phyloP scores from a whole-genome alignment of 257 asterid species.

The Nicotiana attenuata region DNA sequence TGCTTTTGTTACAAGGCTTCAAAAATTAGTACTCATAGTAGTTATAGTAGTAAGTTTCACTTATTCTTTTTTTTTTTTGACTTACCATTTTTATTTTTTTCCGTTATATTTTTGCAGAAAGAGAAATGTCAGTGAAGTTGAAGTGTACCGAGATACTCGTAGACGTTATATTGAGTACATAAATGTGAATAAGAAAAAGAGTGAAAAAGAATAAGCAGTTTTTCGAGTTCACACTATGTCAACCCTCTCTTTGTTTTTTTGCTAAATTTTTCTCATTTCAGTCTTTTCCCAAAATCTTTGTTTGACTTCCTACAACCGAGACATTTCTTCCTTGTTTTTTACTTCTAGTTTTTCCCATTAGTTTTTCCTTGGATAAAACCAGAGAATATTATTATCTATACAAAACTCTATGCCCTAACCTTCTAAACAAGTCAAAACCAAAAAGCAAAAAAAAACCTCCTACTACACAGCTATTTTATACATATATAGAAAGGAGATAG shows the following conservation, averaged over 20 bases:
- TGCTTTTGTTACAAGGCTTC: neutral
- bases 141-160: conserved; percentile 11
- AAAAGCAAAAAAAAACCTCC: neutral
- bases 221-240: conserved; percentile 14
- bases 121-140: conserved; percentile 1
- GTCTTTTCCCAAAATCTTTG: conserved; percentile 8
- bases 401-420: conserved; percentile 12
- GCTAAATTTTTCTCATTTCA: neutral
- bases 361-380: conserved; percentile 20
- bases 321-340: conserved; percentile 9
- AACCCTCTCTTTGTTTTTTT: neutral
- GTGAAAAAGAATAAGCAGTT: neutral
- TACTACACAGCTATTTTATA: neutral
- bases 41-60: conserved; percentile 1
- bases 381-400: conserved; percentile 19
- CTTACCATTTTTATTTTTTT: neutral
- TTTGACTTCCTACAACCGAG: conserved; percentile 11
- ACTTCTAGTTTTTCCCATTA: conserved; percentile 21
- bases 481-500: neutral
- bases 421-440: conserved; percentile 1
- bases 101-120: conserved; percentile 6
- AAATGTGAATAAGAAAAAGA: neutral
- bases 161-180: conserved; percentile 9
- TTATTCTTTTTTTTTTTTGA: neutral
- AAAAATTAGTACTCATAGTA: no score